Evolutionary conservation across 768 basidiomycete species (phyloP).

Genomic region (Roridomyces roridus): DNA sequence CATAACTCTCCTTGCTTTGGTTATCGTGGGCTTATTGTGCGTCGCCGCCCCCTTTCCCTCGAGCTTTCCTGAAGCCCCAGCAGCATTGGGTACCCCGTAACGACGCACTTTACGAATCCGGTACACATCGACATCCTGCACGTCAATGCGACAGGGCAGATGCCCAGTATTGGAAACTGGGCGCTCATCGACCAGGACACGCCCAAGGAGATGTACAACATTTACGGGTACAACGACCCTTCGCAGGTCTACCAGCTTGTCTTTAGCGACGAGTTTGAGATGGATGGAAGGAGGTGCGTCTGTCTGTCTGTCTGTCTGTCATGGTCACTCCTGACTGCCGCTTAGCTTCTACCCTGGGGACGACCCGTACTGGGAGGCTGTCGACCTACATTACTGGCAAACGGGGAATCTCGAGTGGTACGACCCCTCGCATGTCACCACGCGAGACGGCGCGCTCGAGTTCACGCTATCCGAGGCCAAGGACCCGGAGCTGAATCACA

Average conservation of each 20-base stretch:
- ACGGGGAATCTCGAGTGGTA: slow-evolving; percentile 84
- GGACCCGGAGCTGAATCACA: slow-evolving; percentile 54
- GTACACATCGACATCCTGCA: background rate
- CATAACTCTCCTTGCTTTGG: background rate
- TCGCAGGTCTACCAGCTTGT: slow-evolving; percentile 53
- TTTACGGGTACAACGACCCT: slow-evolving; percentile 65
- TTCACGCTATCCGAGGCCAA: slow-evolving; percentile 67
- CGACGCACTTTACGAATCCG: slow-evolving; percentile 9
- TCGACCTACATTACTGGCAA: slow-evolving; percentile 81
- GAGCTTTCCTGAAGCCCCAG: slow-evolving; percentile 17
- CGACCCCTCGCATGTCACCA: slow-evolving; percentile 77
- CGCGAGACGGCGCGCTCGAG: slow-evolving; percentile 68
- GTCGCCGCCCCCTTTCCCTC: background rate
- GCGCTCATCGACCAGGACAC: slow-evolving; percentile 66
- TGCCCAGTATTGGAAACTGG: slow-evolving; percentile 68
- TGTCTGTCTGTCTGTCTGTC: too few relatives aligned
- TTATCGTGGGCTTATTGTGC: slow-evolving; percentile 16
- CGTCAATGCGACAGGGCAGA: slow-evolving; percentile 40
- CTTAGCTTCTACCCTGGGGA: slow-evolving; percentile 51
- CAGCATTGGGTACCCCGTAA: slow-evolving; percentile 58
- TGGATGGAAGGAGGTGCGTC: slow-evolving; percentile 55
- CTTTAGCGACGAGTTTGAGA: slow-evolving; percentile 85
- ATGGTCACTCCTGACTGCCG: too few relatives aligned
- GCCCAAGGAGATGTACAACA: slow-evolving; percentile 59
- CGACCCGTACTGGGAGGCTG: slow-evolving; percentile 82